Evolutionary conservation across 345 rosid genomes (phyloP).

Genomic region (Cardamine occulta): DNA sequence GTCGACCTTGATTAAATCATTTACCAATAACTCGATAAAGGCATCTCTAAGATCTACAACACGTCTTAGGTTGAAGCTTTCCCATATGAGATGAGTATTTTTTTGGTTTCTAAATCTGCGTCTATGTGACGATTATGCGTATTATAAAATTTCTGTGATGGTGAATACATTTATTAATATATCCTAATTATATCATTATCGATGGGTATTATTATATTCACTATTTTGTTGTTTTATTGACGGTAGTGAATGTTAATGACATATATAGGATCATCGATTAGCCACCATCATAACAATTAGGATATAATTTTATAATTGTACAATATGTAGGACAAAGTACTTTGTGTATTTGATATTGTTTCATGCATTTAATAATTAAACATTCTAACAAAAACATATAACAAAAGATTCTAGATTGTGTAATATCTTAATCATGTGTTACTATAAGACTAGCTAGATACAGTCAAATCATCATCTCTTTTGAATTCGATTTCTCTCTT

Average conservation of each 20-base stretch:
- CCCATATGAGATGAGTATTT: background rate
- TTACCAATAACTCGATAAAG: background rate
- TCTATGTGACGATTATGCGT: background rate
- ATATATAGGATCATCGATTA: slow-evolving; percentile 1
- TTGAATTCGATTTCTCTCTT: slow-evolving; percentile 20
- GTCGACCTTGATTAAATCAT: background rate
- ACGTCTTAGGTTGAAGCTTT: background rate
- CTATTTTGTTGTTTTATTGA: background rate
- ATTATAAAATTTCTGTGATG: background rate
- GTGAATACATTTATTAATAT: background rate
- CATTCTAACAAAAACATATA: background rate
- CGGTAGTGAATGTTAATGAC: background rate
- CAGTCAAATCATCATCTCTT: slow-evolving; percentile 35
- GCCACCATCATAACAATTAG: slow-evolving; percentile 21
- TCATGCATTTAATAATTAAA: background rate
- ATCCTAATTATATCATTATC: background rate
- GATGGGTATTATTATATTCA: background rate
- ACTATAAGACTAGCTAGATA: slow-evolving; percentile 26
- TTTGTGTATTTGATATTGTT: slow-evolving; percentile 2
- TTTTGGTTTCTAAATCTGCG: background rate
- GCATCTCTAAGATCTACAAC: background rate
- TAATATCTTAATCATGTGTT: slow-evolving; percentile 38
- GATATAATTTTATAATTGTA: background rate
- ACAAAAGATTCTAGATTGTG: slow-evolving; percentile 8
- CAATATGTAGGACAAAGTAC: slow-evolving; percentile 23